Conservation (phyloP, 2,329 filamentous ascomycete species). For the Pseudogymnoascus destructans region DNA sequence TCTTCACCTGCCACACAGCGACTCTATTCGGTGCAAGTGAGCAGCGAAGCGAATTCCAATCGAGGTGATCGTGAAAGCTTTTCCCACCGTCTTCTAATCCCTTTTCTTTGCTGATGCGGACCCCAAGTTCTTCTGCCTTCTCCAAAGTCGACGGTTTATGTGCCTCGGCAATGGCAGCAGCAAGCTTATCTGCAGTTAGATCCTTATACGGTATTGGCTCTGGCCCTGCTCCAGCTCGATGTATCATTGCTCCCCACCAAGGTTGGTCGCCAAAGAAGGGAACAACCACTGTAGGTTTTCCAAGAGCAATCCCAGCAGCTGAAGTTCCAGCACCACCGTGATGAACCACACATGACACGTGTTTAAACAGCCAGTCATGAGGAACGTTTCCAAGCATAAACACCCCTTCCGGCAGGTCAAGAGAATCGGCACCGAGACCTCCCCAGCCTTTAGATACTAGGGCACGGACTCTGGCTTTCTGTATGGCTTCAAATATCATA, state of each 20-base stretch:
- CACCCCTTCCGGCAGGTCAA: slow-evolving; percentile 45
- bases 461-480: slow-evolving; percentile 52
- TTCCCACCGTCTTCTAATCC: slow-evolving; percentile 50
- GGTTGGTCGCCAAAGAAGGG: slow-evolving; percentile 73
- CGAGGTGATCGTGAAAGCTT: slow-evolving; percentile 58
- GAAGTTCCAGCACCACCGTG: slow-evolving; percentile 71
- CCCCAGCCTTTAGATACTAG: slow-evolving; percentile 68
- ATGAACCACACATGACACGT: slow-evolving; percentile 53
- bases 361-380: slow-evolving; percentile 65
- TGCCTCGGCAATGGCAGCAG: slow-evolving; percentile 48
- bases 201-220: slow-evolving; percentile 55
- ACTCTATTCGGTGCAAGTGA: slow-evolving; percentile 51
- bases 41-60: slow-evolving; percentile 55
- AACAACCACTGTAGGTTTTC: slow-evolving; percentile 60
- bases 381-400: slow-evolving; percentile 63
- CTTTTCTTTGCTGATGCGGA: slow-evolving; percentile 51
- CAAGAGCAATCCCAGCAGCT: slow-evolving; percentile 59
- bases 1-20: slow-evolving; percentile 63
- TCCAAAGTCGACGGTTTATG: slow-evolving; percentile 45
- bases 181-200: slow-evolving; percentile 52
- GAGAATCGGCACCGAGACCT: slow-evolving; percentile 43
- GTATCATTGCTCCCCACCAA: slow-evolving; percentile 71
- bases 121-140: slow-evolving; percentile 38
- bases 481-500: slow-evolving; percentile 58
- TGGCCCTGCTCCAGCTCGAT: slow-evolving; percentile 58